Base-by-base conservation (phyloP, 192 early-diverging fungal genomes). In the Coemansia sp. region DNA sequence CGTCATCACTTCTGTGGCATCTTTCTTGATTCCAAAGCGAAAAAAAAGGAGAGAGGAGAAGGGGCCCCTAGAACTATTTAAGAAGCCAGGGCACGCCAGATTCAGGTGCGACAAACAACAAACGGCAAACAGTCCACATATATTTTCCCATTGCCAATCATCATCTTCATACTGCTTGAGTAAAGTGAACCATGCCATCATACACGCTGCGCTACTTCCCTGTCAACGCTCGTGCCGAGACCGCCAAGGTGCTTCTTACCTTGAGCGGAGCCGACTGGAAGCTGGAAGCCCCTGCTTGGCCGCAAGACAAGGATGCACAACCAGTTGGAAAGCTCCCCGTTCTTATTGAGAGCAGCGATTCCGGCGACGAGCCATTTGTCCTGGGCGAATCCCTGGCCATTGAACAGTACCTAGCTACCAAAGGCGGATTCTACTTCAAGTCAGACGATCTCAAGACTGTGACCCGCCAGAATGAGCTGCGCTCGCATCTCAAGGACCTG, bases 341-440 rank as follows among this genome's bases (percentile, higher is more conserved):
- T 2, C 64, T 78, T 45, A 38, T 72, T 12, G 72, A 78, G 48
- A 21, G 7, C 16, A 33, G 6, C 2, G 33, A 35, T 35, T 6
- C 16, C 20, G 48, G 7, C 48, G 24, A 18, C 9, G 55, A 30
- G 26, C 26, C 55, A 4, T 70, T 84, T 57, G 34, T 71, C 7
- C 62, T 88, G 0, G 66, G 78, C 34, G 84, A 88, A 18, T 62
- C 81, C 0, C 39, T 59, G 11, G 76, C 81, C 3, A 88, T 88
- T 43, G 83, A 83, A 36, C 72, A 84, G 18, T 86, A 85, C 49
- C 72, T 88, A 1, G 66, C 78, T 18, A 48, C 39, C 49, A 85
- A 77, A 58, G 75, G 75, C 62, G 73, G 53, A 11, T 63, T 83
- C 16, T 61, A 60, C 51, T 75, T 71, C 23, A 34, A 67, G 18